A percentile compares a stretch with the other conserved stretches of the same genome.
phyloP scores from a whole-genome alignment of 2,329 filamentous ascomycete species.

The Ceratocystis diversiconidia region DNA sequence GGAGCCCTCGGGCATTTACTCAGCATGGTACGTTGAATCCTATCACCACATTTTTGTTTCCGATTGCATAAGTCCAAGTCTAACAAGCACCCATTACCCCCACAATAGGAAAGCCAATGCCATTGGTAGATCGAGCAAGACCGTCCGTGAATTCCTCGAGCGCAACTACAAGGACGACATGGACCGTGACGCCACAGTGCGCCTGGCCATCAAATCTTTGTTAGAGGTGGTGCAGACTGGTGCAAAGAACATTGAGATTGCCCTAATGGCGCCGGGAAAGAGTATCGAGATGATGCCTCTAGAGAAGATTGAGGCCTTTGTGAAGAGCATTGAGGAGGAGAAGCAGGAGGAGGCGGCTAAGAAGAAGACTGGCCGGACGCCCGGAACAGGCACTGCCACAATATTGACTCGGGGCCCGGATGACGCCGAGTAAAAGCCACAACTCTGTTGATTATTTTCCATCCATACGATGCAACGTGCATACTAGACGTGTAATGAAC shows the following conservation, averaged over 20 bases:
- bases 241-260: slow-evolving; percentile 99
- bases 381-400: slow-evolving; percentile 55
- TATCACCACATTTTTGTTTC: neutral
- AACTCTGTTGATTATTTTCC: neutral
- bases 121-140: slow-evolving; percentile 96
- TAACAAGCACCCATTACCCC: neutral
- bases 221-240: slow-evolving; percentile 97
- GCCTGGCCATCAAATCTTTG: slow-evolving; percentile 93
- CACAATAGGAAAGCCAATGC: slow-evolving; percentile 89
- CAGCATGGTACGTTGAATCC: slow-evolving; percentile 61
- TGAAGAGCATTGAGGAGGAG: slow-evolving; percentile 98
- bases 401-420: slow-evolving; percentile 53
- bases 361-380: slow-evolving; percentile 74
- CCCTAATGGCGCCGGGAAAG: slow-evolving; percentile 91
- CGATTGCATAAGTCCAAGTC: neutral
- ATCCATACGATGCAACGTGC: slow-evolving; percentile 20
- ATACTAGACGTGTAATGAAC: slow-evolving; percentile 17
- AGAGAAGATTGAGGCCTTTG: slow-evolving; percentile 91
- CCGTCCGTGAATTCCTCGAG: slow-evolving; percentile 94
- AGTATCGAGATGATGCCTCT: slow-evolving; percentile 82
- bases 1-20: slow-evolving; percentile 98
- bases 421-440: slow-evolving; percentile 20
- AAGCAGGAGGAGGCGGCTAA: slow-evolving; percentile 97
- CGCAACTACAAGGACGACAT: slow-evolving; percentile 98
- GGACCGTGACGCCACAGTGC: slow-evolving; percentile 91